A percentile compares a stretch with the other conserved stretches of the same genome.
Conservation (phyloP, 1,139 yeast genomes). For the Saccharomyces hybrid region DNA sequence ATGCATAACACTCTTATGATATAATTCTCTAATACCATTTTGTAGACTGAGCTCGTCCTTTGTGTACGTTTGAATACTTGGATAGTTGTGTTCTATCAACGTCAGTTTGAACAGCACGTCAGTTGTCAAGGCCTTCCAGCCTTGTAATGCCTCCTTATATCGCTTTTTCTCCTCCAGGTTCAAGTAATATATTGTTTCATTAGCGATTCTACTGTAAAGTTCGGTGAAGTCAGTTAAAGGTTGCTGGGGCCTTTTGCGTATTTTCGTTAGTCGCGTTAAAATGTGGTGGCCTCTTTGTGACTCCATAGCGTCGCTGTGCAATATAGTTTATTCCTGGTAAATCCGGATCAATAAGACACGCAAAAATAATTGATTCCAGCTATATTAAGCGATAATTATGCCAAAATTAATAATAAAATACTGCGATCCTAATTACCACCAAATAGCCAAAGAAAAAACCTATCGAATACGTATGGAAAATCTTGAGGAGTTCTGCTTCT, state of each 20-base stretch:
- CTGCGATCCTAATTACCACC: background rate
- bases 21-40: conserved; percentile 33
- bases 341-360: background rate
- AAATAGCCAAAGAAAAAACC: background rate
- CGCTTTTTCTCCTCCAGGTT: conserved; percentile 49
- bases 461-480: background rate
- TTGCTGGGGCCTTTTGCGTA: conserved; percentile 51
- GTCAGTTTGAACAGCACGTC: conserved; percentile 50
- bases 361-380: background rate
- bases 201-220: conserved; percentile 54
- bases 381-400: background rate
- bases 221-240: conserved; percentile 52
- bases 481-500: background rate
- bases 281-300: conserved; percentile 15
- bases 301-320: conserved; percentile 13
- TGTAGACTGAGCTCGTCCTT: conserved; percentile 35
- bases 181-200: conserved; percentile 47
- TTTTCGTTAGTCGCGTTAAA: conserved; percentile 22
- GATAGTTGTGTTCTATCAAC: conserved; percentile 40
- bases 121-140: conserved; percentile 66
- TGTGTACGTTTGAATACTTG: conserved; percentile 36
- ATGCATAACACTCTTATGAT: conserved; percentile 32
- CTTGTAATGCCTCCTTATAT: conserved; percentile 50
- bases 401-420: background rate
- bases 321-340: background rate